Evolutionary conservation across 805 yeast species (phyloP).

Genomic region (Ogataea nitratoaversa): DNA sequence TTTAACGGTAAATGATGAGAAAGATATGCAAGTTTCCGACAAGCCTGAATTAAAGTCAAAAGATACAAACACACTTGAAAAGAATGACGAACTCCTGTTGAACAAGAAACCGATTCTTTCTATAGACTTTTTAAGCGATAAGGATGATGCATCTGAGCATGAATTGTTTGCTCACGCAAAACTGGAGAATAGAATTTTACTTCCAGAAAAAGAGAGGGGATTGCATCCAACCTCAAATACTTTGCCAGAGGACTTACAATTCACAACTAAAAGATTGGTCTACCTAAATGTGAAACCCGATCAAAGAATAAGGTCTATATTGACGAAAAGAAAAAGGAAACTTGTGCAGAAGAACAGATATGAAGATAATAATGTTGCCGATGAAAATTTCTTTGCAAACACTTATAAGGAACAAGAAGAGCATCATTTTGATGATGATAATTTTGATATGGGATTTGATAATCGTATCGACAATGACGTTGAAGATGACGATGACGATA

Average conservation of each 20-base stretch:
- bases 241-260: conserved; percentile 48
- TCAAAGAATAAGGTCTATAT: conserved; percentile 25
- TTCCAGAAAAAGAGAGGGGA: conserved; percentile 24
- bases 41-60: background rate
- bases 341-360: conserved; percentile 9
- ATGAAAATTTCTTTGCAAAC: conserved; percentile 49
- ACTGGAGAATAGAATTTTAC: conserved; percentile 16
- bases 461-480: background rate
- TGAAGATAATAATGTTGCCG: conserved; percentile 37
- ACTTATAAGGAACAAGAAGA: conserved; percentile 35
- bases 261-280: conserved; percentile 44
- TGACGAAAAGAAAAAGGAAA: conserved; percentile 22
- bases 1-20: background rate
- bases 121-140: conserved; percentile 28
- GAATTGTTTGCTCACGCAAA: conserved; percentile 25
- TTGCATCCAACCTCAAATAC: conserved; percentile 24
- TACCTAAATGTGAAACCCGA: conserved; percentile 44
- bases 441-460: conserved; percentile 20
- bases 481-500: conserved; percentile 35
- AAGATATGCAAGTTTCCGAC: background rate
- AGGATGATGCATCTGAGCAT: conserved; percentile 19
- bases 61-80: conserved; percentile 1
- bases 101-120: conserved; percentile 11
- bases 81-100: conserved; percentile 4
- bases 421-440: conserved; percentile 16